These are phyloP conservation scores for Dalbergia cochinchinensis DNA, from an alignment of 306 rosid genomes.

Conservation along the genomic window DNA sequence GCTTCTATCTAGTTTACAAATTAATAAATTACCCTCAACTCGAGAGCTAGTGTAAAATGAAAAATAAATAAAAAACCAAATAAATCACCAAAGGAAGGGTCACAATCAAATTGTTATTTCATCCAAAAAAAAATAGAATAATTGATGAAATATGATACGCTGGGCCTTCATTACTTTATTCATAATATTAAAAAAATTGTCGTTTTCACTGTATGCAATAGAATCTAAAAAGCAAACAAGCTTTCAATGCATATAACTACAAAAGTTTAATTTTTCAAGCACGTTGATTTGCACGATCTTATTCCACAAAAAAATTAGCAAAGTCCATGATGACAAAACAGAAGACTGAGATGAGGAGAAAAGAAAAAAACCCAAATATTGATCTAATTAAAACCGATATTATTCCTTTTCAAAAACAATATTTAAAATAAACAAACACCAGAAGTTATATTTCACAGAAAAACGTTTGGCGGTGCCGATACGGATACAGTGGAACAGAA, in stretches of 20 bases:
- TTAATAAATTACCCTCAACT: not conserved
- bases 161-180: not conserved
- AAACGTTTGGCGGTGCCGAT: too few relatives aligned
- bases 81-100: not conserved
- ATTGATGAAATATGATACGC: not conserved
- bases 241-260: not conserved
- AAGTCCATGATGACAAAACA: not conserved
- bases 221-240: slow-evolving; percentile 16
- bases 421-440: not conserved
- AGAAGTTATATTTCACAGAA: too few relatives aligned
- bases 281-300: not conserved
- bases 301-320: not conserved
- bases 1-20: not conserved
- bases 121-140: not conserved
- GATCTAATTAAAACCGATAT: not conserved
- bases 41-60: not conserved
- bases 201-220: not conserved
- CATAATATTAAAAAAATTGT: not conserved
- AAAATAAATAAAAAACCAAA: not conserved
- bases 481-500: too few relatives aligned
- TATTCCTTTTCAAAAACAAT: too few relatives aligned
- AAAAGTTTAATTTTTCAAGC: not conserved
- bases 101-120: not conserved
- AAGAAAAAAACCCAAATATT: not conserved
- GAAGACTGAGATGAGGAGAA: not conserved